Percentiles rank a stretch among this genome's conserved stretches.
These are phyloP conservation scores for Akanthomyces uredinophilus DNA, from an alignment of 2,329 filamentous ascomycete genomes.

Conservation along the genomic window DNA sequence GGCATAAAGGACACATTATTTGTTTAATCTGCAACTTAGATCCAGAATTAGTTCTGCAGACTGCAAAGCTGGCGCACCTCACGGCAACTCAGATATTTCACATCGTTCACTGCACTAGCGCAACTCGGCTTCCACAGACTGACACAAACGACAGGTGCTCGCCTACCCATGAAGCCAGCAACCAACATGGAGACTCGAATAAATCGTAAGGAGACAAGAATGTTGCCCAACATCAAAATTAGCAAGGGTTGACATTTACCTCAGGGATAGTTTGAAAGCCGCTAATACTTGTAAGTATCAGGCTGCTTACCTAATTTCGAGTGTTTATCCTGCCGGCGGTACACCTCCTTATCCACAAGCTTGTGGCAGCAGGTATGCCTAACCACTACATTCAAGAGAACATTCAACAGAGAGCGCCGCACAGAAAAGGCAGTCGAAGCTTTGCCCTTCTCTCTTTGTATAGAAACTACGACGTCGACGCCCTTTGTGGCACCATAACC, in stretches of 20 bases:
- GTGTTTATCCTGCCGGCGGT: constrained; percentile 13
- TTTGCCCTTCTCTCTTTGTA: background rate
- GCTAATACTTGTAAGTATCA: background rate
- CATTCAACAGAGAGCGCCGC: constrained; percentile 22
- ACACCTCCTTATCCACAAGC: constrained; percentile 28
- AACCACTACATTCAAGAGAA: constrained; percentile 24
- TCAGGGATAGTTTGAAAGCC: background rate
- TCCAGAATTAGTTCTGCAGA: too few species aligned
- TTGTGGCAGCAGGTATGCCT: background rate
- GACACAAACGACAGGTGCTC: background rate
- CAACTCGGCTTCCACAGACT: background rate
- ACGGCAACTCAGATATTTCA: too few species aligned
- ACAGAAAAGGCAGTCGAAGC: background rate
- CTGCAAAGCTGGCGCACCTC: too few species aligned
- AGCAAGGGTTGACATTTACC: too few species aligned
- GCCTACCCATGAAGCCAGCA: background rate
- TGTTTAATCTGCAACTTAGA: too few species aligned
- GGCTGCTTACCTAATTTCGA: constrained; percentile 15
- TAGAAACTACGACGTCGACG: background rate
- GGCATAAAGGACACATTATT: too few species aligned
- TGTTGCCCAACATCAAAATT: background rate
- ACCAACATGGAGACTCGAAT: background rate
- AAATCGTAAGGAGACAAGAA: background rate
- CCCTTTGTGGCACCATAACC: background rate
- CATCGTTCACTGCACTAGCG: too few species aligned